A percentile compares a stretch with the other conserved stretches of the same genome.
phyloP scores from a whole-genome alignment of 352 stramenopile species.

The Phytophthora hibernalis region DNA sequence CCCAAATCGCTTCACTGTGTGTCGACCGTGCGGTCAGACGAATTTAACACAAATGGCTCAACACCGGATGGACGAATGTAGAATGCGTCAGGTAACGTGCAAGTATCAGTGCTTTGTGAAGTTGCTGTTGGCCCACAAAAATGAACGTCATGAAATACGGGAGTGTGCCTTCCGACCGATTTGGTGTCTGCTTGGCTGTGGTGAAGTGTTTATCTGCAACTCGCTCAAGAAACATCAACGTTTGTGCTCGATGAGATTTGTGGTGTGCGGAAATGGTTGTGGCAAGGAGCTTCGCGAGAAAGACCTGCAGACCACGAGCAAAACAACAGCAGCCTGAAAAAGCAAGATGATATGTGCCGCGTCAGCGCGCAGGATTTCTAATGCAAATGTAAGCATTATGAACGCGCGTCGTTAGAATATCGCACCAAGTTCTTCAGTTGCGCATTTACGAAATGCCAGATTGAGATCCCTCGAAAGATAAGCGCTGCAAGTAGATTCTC shows the following conservation, averaged over 20 bases:
- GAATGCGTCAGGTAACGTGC: constrained; percentile 68
- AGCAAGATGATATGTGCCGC: background rate
- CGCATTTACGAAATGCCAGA: too few relatives aligned
- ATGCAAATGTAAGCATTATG: too few relatives aligned
- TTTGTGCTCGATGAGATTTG: constrained; percentile 70
- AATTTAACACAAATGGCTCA: constrained; percentile 46
- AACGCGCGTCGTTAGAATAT: too few relatives aligned
- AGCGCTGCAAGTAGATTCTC: too few relatives aligned
- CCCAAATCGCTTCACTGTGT: constrained; percentile 52
- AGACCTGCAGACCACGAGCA: constrained; percentile 64
- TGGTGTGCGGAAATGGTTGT: constrained; percentile 58
- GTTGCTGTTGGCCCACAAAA: constrained; percentile 58
- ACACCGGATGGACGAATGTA: constrained; percentile 59
- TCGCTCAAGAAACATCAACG: constrained; percentile 62
- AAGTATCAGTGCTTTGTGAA: constrained; percentile 59
- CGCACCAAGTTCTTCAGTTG: too few relatives aligned
- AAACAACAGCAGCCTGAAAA: constrained; percentile 43
- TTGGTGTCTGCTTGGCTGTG: constrained; percentile 75
- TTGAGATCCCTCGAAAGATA: too few relatives aligned
- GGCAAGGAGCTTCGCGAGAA: constrained; percentile 68
- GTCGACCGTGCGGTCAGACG: constrained; percentile 57
- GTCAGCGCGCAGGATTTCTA: background rate
- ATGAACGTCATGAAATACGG: constrained; percentile 61
- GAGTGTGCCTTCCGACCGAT: constrained; percentile 69
- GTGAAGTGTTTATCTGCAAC: constrained; percentile 54